Evolutionary conservation across 179 eudicot genomes (phyloP).

Genomic region (Actinidia arguta): DNA sequence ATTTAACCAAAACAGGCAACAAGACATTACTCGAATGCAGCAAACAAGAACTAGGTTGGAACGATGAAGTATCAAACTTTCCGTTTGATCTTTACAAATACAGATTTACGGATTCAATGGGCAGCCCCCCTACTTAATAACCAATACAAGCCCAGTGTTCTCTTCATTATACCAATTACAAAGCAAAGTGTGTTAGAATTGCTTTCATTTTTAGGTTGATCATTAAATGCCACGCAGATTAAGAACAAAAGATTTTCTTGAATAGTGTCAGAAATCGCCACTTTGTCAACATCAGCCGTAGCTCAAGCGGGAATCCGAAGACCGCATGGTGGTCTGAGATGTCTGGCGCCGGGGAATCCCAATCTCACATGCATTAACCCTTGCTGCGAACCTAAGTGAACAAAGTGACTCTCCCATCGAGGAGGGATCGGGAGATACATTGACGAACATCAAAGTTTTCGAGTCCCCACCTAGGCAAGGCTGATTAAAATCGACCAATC

Average conservation of each 20-base stretch:
- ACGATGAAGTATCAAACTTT: neutral
- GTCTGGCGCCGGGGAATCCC: constrained; percentile 93
- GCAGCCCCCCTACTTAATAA: constrained; percentile 2
- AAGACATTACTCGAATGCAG: neutral
- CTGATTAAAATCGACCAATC: constrained; percentile 48
- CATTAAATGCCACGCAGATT: constrained; percentile 7
- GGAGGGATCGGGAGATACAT: constrained; percentile 81
- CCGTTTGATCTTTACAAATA: neutral
- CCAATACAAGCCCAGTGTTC: constrained; percentile 30
- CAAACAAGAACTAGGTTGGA: neutral
- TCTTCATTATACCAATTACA: constrained; percentile 33
- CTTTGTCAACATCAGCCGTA: constrained; percentile 48
- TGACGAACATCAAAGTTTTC: constrained; percentile 92
- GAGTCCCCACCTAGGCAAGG: constrained; percentile 99
- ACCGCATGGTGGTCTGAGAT: constrained; percentile 36
- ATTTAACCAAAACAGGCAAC: neutral
- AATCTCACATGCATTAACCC: constrained; percentile 96
- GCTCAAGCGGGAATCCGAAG: constrained; percentile 78
- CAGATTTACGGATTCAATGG: constrained; percentile 10
- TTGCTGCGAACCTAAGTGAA: constrained; percentile 90
- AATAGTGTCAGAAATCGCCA: neutral
- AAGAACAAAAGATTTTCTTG: constrained; percentile 11
- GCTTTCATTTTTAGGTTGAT: neutral
- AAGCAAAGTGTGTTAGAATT: constrained; percentile 26
- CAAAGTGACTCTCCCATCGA: constrained; percentile 88